Conservation (phyloP, 495 filamentous ascomycete species). For the Echria macrotheca region DNA sequence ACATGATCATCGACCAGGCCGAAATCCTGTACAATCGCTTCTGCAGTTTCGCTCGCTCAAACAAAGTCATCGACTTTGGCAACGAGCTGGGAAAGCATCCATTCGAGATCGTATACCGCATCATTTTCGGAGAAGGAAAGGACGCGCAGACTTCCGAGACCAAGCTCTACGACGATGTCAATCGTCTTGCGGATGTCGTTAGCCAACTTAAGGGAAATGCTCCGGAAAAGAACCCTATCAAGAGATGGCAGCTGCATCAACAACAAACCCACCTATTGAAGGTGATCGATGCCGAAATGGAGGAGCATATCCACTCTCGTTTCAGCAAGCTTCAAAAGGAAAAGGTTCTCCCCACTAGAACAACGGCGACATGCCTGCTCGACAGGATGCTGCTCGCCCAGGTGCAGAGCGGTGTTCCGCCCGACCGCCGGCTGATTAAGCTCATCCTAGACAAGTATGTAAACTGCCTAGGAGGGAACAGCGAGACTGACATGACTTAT, state of each 20-base stretch:
- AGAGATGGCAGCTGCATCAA: not conserved
- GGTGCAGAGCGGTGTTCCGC: constrained; percentile 1
- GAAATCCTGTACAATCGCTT: constrained; percentile 9
- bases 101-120: constrained; percentile 12
- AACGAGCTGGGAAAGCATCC: constrained; percentile 6
- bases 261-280: not conserved
- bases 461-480: not conserved
- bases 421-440: not conserved
- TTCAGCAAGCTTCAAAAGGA: constrained; percentile 9
- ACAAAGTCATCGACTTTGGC: constrained; percentile 5
- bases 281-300: constrained; percentile 4
- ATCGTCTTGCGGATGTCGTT: not conserved
- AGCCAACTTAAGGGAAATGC: no score
- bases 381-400: constrained; percentile 17
- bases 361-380: constrained; percentile 14
- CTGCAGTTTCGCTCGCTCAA: not conserved
- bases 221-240: constrained; percentile 1
- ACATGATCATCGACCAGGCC: constrained; percentile 12
- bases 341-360: constrained; percentile 12
- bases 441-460: constrained; percentile 9
- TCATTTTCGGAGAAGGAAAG: constrained; percentile 11
- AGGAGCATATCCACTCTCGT: not conserved
- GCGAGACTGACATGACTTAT: not conserved
- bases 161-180: constrained; percentile 2
- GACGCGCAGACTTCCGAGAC: not conserved